Evolutionary conservation across 768 basidiomycete species (phyloP).

Genomic region (Leucocoprinus leucothites): DNA sequence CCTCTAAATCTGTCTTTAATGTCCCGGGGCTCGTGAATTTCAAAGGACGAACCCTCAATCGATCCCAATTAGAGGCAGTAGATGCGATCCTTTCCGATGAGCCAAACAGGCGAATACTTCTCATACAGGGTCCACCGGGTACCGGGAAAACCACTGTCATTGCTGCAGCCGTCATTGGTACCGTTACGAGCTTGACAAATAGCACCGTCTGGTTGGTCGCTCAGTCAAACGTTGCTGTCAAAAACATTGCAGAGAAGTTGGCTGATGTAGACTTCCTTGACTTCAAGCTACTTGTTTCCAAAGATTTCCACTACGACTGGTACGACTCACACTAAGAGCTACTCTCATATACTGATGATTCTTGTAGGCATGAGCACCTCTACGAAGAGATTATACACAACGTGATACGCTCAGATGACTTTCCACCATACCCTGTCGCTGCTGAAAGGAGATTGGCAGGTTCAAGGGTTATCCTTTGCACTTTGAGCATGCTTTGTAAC

Average conservation of each 20-base stretch:
- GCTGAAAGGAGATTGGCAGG: conserved; percentile 27
- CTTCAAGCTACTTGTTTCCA: conserved; percentile 64
- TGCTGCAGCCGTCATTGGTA: conserved; percentile 41
- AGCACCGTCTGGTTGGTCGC: conserved; percentile 61
- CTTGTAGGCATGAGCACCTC: conserved; percentile 67
- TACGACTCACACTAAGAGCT: conserved; percentile 24
- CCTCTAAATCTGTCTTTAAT: not conserved
- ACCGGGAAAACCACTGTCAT: conserved; percentile 68
- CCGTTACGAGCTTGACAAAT: conserved; percentile 22
- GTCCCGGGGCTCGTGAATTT: not conserved
- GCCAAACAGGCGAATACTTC: conserved; percentile 22
- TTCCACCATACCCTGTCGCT: conserved; percentile 20
- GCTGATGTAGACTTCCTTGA: conserved; percentile 38
- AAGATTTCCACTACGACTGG: conserved; percentile 65
- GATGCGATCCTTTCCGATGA: conserved; percentile 30
- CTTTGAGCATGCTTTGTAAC: conserved; percentile 60
- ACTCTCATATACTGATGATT: not conserved
- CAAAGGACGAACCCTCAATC: conserved; percentile 26
- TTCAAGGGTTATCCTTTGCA: conserved; percentile 60
- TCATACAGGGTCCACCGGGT: conserved; percentile 56
- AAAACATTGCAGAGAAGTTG: conserved; percentile 76
- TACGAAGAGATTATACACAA: conserved; percentile 47
- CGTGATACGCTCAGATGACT: conserved; percentile 42
- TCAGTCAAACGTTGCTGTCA: conserved; percentile 77
- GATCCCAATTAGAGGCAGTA: conserved; percentile 33